phyloP scores from a whole-genome alignment of 2,329 filamentous ascomycete species.

The Pyricularia pennisetigena region DNA sequence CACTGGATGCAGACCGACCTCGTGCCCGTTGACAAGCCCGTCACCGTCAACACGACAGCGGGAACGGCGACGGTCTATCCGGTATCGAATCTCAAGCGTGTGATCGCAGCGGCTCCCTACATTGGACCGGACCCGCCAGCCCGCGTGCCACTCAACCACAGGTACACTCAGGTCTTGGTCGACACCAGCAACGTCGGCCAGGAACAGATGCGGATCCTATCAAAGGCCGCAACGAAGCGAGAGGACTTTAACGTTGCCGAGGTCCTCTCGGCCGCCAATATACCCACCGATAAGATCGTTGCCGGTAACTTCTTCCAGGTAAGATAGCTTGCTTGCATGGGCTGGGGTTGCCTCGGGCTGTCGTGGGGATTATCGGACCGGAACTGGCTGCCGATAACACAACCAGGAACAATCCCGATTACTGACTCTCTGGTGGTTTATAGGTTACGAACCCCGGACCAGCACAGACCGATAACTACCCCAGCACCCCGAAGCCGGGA shows the following conservation, averaged over 20 bases:
- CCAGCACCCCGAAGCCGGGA: background rate
- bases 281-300: conserved; percentile 20
- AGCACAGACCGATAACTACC: conserved; percentile 5
- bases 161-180: conserved; percentile 28
- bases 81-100: conserved; percentile 20
- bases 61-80: conserved; percentile 18
- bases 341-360: background rate
- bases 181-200: conserved; percentile 22
- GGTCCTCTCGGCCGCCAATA: conserved; percentile 20
- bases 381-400: background rate
- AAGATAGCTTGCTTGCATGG: background rate
- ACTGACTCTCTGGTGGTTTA: background rate
- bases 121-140: conserved; percentile 28
- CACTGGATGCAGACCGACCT: conserved; percentile 34
- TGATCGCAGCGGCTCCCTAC: conserved; percentile 20
- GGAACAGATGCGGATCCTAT: conserved; percentile 11
- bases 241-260: conserved; percentile 21
- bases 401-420: background rate
- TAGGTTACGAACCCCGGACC: conserved; percentile 22
- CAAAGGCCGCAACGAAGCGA: conserved; percentile 17
- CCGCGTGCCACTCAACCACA: conserved; percentile 24
- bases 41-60: conserved; percentile 17
- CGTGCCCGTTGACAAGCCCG: conserved; percentile 14
- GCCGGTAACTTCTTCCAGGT: conserved; percentile 29
- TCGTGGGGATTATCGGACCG: background rate